A percentile compares a stretch with the other conserved stretches of the same genome.
phyloP scores from a whole-genome alignment of 768 basidiomycete species.

The Tulasnella sp. region DNA sequence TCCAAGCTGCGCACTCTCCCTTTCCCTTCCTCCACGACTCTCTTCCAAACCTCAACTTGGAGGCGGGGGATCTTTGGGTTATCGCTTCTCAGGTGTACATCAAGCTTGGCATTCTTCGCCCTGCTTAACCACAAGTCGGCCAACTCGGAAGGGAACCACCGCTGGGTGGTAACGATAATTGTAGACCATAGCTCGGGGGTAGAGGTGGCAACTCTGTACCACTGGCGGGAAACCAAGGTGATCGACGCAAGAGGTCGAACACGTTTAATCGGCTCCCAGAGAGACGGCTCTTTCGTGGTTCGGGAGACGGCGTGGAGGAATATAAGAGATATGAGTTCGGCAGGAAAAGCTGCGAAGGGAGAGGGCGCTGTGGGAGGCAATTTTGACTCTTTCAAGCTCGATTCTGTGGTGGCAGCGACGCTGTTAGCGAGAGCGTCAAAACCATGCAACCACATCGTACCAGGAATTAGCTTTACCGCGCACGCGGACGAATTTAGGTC shows the following conservation, averaged over 20 bases:
- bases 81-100: background rate
- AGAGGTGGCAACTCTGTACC: background rate
- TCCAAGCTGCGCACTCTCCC: background rate
- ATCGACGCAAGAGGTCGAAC: slow-evolving; percentile 7
- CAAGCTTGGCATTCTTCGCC: background rate
- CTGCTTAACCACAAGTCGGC: background rate
- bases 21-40: background rate
- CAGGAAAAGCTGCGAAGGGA: background rate
- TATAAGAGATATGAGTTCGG: background rate
- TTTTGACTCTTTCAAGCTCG: background rate
- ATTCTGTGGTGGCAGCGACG: background rate
- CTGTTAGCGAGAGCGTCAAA: background rate
- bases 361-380: background rate
- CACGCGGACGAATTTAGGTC: background rate
- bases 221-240: background rate
- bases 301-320: background rate
- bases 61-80: background rate
- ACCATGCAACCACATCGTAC: background rate
- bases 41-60: background rate
- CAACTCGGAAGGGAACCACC: background rate
- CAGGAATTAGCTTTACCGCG: background rate
- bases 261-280: slow-evolving; percentile 11
- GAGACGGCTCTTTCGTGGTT: background rate
- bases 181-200: background rate
- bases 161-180: background rate